Evolutionary conservation across 2,329 filamentous ascomycete species (phyloP).

Genomic region (Phaeosphaeriaceae sp.): DNA sequence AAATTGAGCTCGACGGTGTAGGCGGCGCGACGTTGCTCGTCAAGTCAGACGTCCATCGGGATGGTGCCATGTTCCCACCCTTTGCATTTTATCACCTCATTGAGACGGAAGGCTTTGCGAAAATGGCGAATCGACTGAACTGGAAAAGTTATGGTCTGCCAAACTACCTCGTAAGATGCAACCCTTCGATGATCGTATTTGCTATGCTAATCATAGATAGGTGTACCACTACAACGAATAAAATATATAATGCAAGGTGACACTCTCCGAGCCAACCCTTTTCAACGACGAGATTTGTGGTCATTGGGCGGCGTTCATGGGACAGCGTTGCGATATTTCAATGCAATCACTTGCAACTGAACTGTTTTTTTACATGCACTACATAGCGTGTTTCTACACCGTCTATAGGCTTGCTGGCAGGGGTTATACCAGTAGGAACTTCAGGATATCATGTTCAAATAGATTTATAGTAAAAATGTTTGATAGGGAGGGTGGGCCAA

Average conservation of each 20-base stretch:
- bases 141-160: constrained; percentile 88
- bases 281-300: constrained; percentile 20
- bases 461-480: not conserved
- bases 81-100: constrained; percentile 97
- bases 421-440: constrained; percentile 7
- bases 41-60: constrained; percentile 94
- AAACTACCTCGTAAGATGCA: constrained; percentile 82
- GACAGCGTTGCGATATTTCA: constrained; percentile 6
- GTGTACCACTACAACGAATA: constrained; percentile 92
- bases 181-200: not conserved
- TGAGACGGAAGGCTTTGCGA: constrained; percentile 97
- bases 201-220: constrained; percentile 51
- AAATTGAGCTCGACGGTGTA: constrained; percentile 86
- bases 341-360: constrained; percentile 7
- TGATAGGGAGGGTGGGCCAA: no score
- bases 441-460: constrained; percentile 5
- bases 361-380: constrained; percentile 7
- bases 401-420: constrained; percentile 12
- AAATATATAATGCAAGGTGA: constrained; percentile 2
- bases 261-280: constrained; percentile 6
- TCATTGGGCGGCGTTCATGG: constrained; percentile 44
- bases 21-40: constrained; percentile 92
- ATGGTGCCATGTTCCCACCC: constrained; percentile 97
- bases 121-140: constrained; percentile 89
- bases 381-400: constrained; percentile 4